Conservation (phyloP, 768 basidiomycete genomes). For the Pulveroboletus sp. region DNA sequence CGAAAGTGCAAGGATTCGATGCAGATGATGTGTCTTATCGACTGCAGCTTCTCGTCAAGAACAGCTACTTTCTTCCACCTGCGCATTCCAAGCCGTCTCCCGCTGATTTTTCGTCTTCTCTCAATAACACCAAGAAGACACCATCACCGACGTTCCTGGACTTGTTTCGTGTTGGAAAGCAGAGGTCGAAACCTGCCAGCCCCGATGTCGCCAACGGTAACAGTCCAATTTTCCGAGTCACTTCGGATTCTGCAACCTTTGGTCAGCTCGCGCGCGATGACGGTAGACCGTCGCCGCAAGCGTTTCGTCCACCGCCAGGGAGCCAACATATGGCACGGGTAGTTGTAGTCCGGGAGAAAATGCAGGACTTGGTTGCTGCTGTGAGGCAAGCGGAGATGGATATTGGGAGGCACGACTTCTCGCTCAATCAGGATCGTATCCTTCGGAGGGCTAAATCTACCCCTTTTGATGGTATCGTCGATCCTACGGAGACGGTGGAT, state of each 20-base stretch:
- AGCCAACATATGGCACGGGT: conserved; percentile 54
- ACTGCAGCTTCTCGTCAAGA: conserved; percentile 77
- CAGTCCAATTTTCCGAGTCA: conserved; percentile 54
- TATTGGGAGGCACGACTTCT: conserved; percentile 51
- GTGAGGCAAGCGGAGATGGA: conserved; percentile 76
- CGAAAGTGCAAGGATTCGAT: conserved; percentile 49
- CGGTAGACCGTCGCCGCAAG: conserved; percentile 37
- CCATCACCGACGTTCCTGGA: conserved; percentile 56
- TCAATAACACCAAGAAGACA: conserved; percentile 40
- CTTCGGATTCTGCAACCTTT: conserved; percentile 59
- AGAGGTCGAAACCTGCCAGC: conserved; percentile 60
- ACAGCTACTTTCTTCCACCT: conserved; percentile 85
- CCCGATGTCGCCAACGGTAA: conserved; percentile 38
- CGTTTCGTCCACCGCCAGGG: conserved; percentile 28
- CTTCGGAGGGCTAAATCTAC: conserved; percentile 37
- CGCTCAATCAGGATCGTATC: conserved; percentile 41
- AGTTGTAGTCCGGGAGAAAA: conserved; percentile 79
- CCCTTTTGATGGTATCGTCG: conserved; percentile 58
- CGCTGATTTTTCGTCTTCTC: conserved; percentile 50
- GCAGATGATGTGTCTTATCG: conserved; percentile 84
- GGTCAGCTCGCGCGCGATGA: conserved; percentile 37
- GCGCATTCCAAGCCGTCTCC: conserved; percentile 80
- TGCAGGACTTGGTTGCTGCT: conserved; percentile 65
- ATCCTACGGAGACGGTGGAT: conserved; percentile 83
- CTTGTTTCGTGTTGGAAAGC: conserved; percentile 64